Conservation (phyloP, 164 flowering plant species). For the Magnolia changhungtana region DNA sequence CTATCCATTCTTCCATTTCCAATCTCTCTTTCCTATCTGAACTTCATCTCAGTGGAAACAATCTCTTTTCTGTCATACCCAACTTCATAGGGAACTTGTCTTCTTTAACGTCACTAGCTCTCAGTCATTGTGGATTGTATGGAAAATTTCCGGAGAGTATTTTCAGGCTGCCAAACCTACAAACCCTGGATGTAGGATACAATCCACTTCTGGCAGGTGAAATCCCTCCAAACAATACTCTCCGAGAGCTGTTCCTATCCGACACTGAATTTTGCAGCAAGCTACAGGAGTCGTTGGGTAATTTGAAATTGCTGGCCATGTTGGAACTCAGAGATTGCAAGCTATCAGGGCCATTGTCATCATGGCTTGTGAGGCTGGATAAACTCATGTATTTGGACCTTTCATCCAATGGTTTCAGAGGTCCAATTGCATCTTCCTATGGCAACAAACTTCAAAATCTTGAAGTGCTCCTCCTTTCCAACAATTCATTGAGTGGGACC, state of each 20-base stretch:
- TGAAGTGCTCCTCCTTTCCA: no score
- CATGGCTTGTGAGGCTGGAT: conserved; percentile 20
- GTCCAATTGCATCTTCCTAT: no score
- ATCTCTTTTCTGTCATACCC: conserved; percentile 26
- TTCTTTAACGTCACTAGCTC: conserved; percentile 22
- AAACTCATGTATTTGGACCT: conserved; percentile 38
- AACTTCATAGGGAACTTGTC: conserved; percentile 26
- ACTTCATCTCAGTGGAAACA: conserved; percentile 24
- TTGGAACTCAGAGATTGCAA: conserved; percentile 23
- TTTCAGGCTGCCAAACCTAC: conserved; percentile 22
- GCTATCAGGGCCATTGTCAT: conserved; percentile 17
- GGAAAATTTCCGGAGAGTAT: conserved; percentile 29
- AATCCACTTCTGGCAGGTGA: conserved; percentile 24
- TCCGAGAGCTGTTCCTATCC: neutral
- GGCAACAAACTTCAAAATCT: no score
- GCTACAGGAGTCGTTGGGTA: conserved; percentile 7
- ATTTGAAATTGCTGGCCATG: conserved; percentile 21
- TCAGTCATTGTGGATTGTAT: conserved; percentile 20
- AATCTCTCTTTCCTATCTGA: conserved; percentile 19
- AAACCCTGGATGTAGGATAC: conserved; percentile 17
- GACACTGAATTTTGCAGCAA: neutral
- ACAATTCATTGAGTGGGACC: conserved; percentile 15
- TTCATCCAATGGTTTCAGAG: conserved; percentile 28
- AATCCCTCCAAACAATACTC: conserved; percentile 18
- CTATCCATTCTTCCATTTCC: conserved; percentile 21